phyloP scores from a whole-genome alignment of 2,329 filamentous ascomycete genomes.

The Verticillium nubilum region DNA sequence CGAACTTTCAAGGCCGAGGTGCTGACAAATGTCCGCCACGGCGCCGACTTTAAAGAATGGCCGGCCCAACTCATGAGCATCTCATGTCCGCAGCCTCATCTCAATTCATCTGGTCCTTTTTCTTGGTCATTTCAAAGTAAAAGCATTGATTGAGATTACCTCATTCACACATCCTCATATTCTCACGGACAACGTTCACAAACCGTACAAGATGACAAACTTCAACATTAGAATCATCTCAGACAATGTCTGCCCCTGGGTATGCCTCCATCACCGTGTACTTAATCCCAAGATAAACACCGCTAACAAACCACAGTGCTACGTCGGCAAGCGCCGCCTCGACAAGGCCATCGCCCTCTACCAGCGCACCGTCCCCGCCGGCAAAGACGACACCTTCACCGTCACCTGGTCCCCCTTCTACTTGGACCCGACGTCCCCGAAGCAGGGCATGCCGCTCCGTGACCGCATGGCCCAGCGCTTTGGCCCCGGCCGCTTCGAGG shows the following conservation, averaged over 20 bases:
- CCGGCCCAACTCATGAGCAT: neutral
- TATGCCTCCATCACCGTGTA: conserved; percentile 15
- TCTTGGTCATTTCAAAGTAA: too few relatives aligned
- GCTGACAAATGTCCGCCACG: conserved; percentile 3
- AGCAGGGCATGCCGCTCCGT: conserved; percentile 34
- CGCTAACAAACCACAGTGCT: conserved; percentile 49
- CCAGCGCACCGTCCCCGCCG: conserved; percentile 54
- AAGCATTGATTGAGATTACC: neutral
- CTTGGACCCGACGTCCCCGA: conserved; percentile 61
- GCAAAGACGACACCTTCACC: conserved; percentile 60
- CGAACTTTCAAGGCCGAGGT: neutral
- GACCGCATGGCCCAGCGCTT: conserved; percentile 59
- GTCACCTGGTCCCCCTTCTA: conserved; percentile 77
- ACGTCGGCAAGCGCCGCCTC: conserved; percentile 72
- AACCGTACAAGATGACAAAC: conserved; percentile 52
- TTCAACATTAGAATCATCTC: conserved; percentile 73
- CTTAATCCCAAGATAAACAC: too few relatives aligned
- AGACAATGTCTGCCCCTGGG: conserved; percentile 73
- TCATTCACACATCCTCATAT: neutral
- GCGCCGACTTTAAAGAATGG: neutral
- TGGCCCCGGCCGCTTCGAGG: conserved; percentile 53
- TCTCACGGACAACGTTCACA: neutral
- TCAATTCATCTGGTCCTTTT: neutral
- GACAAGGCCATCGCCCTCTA: conserved; percentile 65
- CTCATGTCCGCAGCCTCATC: neutral